These are phyloP conservation scores for Trifolium repens DNA, from an alignment of 306 rosid species.

Conservation along the genomic window DNA sequence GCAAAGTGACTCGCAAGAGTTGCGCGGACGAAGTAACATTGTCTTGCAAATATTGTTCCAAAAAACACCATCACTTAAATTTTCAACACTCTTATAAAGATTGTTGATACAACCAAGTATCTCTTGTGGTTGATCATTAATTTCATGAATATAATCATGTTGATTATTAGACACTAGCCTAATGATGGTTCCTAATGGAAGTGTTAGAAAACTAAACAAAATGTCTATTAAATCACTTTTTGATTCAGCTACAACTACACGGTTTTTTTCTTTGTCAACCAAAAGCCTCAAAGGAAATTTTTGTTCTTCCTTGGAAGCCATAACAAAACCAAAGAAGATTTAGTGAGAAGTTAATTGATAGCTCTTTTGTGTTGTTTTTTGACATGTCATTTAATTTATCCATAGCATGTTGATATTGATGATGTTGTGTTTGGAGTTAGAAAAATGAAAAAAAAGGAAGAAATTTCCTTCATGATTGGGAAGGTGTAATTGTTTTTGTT, in stretches of 20 bases:
- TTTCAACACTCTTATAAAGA: slow-evolving; percentile 31
- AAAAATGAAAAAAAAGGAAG: not conserved
- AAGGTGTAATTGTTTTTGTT: not conserved
- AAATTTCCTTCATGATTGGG: slow-evolving; percentile 31
- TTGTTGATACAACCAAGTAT: slow-evolving; percentile 42
- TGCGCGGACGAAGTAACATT: slow-evolving; percentile 46
- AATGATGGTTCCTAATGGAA: slow-evolving; percentile 45
- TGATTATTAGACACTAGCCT: slow-evolving; percentile 26
- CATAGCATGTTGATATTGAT: slow-evolving; percentile 7
- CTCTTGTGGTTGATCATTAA: not conserved
- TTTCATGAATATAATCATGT: not conserved
- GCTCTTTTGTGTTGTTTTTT: not conserved
- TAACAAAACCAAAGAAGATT: not conserved
- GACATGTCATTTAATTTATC: slow-evolving; percentile 12
- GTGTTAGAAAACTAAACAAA: slow-evolving; percentile 46
- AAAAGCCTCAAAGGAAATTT: slow-evolving; percentile 34
- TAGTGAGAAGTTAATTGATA: slow-evolving; percentile 4
- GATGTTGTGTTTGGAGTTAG: not conserved
- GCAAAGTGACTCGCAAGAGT: slow-evolving; percentile 37
- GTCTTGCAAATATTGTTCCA: slow-evolving; percentile 35
- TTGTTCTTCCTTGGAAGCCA: slow-evolving; percentile 39
- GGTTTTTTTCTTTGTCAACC: slow-evolving; percentile 42
- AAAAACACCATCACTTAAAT: not conserved
- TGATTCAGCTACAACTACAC: slow-evolving; percentile 44
- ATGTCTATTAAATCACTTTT: slow-evolving; percentile 39